Conservation (phyloP, 169 alveolate species). For the Cryptosporidium viatorum region DNA sequence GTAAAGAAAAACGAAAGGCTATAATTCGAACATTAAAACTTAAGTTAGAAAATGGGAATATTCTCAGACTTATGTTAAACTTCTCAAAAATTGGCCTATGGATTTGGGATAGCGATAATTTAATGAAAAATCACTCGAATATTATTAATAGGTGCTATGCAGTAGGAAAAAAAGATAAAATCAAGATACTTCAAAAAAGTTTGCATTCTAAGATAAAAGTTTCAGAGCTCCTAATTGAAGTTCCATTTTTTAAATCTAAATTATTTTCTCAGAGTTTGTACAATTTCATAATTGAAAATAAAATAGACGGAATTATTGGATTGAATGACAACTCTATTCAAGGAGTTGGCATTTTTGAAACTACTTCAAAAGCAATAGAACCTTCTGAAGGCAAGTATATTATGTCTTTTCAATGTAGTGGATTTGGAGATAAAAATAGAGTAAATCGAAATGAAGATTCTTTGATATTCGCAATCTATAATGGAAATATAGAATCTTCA, state of each 20-base stretch:
- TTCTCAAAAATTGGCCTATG: slow-evolving; percentile 19
- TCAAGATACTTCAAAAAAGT: neutral
- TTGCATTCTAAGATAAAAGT: neutral
- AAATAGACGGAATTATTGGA: slow-evolving; percentile 52
- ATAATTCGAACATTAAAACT: slow-evolving; percentile 10
- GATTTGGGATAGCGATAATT: slow-evolving; percentile 18
- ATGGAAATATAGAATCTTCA: neutral
- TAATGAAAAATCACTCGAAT: neutral
- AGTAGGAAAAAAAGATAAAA: neutral
- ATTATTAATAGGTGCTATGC: neutral
- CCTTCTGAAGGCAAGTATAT: neutral
- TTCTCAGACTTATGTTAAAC: neutral
- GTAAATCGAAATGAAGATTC: neutral
- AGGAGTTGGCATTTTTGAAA: slow-evolving; percentile 6
- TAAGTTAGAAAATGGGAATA: slow-evolving; percentile 1
- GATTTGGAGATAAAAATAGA: neutral
- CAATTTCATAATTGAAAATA: slow-evolving; percentile 7
- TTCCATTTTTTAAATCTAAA: slow-evolving; percentile 28
- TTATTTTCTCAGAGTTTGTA: neutral
- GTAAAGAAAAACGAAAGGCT: neutral
- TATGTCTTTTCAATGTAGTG: slow-evolving; percentile 3
- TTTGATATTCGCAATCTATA: neutral
- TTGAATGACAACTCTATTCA: slow-evolving; percentile 14
- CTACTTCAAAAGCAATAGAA: neutral
- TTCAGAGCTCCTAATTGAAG: slow-evolving; percentile 8